These are phyloP conservation scores for Cutaneotrichosporon sp. DNA, from an alignment of 1,284 basidiomycete genomes.

Conservation along the genomic window DNA sequence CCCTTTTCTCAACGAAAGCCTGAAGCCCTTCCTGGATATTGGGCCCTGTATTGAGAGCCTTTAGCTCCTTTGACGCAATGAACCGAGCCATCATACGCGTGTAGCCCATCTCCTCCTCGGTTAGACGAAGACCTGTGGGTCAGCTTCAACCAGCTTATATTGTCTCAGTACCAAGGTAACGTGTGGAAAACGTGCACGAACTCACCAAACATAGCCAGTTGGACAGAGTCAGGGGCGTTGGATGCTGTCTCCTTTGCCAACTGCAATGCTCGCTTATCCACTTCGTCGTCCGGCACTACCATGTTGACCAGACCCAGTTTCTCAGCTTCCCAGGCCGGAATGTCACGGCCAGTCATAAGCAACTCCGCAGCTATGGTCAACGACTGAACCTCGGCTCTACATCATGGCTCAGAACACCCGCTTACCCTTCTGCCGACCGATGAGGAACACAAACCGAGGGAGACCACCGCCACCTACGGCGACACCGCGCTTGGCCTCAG, in stretches of 20 bases:
- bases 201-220: conserved; percentile 6
- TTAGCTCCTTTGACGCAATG: conserved; percentile 1
- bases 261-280: conserved; percentile 8
- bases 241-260: conserved; percentile 9
- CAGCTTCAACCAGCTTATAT: no score
- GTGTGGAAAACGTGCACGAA: no score
- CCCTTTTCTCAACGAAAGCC: conserved; percentile 16
- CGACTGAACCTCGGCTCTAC: no score
- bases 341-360: conserved; percentile 15
- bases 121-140: conserved; percentile 7
- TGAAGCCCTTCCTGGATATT: conserved; percentile 15
- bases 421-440: conserved; percentile 17
- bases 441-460: conserved; percentile 10
- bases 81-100: conserved; percentile 12
- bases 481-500: conserved; percentile 17
- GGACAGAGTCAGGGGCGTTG: conserved; percentile 13
- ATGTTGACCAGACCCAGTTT: conserved; percentile 8
- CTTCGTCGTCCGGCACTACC: conserved; percentile 15
- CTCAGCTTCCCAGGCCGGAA: conserved; percentile 9
- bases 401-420: no score
- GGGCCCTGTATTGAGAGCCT: neutral
- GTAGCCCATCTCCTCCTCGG: conserved; percentile 10
- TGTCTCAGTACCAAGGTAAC: no score
- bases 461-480: conserved; percentile 10
- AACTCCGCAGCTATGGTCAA: conserved; percentile 12